phyloP scores from a whole-genome alignment of 768 basidiomycete genomes.

The Rhizopogon vesiculosus region DNA sequence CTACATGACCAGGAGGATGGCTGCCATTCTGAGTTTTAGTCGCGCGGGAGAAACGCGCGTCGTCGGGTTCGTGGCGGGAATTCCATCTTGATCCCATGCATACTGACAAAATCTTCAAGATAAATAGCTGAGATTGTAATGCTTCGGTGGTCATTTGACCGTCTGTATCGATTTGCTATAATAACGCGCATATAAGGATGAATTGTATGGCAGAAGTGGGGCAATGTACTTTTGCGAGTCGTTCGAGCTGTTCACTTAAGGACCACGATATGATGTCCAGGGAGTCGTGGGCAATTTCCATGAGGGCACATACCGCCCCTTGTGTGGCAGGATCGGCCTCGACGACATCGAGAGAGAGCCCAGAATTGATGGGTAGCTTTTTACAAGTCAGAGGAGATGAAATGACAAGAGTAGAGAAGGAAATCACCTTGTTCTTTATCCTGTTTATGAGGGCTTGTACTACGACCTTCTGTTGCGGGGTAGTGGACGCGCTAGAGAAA shows the following conservation, averaged over 20 bases:
- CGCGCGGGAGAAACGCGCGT: constrained; percentile 37
- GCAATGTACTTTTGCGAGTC: constrained; percentile 61
- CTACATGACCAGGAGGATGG: constrained; percentile 27
- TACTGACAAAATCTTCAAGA: constrained; percentile 76
- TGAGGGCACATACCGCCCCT: constrained; percentile 72
- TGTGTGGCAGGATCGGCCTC: constrained; percentile 74
- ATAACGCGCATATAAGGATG: constrained; percentile 10
- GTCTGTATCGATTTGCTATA: constrained; percentile 49
- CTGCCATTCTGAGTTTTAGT: constrained; percentile 26
- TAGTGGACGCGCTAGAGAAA: constrained; percentile 35
- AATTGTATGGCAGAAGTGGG: neutral
- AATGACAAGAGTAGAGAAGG: neutral
- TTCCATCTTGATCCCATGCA: constrained; percentile 78
- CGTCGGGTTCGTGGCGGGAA: constrained; percentile 33
- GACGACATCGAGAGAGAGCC: constrained; percentile 62
- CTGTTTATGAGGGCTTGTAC: constrained; percentile 73
- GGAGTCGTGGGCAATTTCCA: constrained; percentile 74
- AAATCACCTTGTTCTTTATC: constrained; percentile 71
- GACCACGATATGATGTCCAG: constrained; percentile 78
- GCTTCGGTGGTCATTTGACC: constrained; percentile 60
- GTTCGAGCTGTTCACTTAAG: constrained; percentile 73
- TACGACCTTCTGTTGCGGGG: constrained; percentile 71
- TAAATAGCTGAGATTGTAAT: constrained; percentile 81
- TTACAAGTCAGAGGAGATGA: neutral
- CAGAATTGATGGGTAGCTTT: constrained; percentile 85